Evolutionary conservation across 148 eudicot genomes (phyloP).

Genomic region (Dianthus caryophyllus): DNA sequence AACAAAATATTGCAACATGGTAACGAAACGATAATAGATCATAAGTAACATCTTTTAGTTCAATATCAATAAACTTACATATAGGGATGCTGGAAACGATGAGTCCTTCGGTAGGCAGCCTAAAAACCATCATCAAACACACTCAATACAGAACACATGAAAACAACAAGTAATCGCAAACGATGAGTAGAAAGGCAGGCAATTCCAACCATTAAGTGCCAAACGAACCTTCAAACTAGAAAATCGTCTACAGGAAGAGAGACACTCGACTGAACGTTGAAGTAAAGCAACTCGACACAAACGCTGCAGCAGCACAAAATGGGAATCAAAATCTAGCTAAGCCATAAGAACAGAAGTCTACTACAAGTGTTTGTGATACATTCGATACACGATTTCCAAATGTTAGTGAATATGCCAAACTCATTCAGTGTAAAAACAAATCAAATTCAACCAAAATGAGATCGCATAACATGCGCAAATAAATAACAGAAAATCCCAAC

Average conservation of each 20-base stretch:
- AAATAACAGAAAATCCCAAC: neutral
- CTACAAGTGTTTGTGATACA: no score
- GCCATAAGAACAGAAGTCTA: neutral
- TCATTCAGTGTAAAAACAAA: neutral
- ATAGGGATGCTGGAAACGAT: constrained; percentile 30
- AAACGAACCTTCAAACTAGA: constrained; percentile 48
- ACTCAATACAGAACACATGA: neutral
- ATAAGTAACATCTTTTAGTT: no score
- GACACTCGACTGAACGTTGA: constrained; percentile 34
- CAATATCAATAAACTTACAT: neutral
- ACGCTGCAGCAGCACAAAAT: constrained; percentile 24
- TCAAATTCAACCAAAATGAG: neutral
- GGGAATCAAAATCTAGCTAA: constrained; percentile 3
- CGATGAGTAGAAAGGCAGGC: neutral
- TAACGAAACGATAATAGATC: neutral
- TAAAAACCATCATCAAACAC: constrained; percentile 25
- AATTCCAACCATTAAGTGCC: neutral
- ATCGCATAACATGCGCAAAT: neutral
- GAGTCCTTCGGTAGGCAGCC: constrained; percentile 40
- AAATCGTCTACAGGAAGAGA: constrained; percentile 36
- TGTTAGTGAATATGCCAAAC: neutral
- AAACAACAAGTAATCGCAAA: neutral
- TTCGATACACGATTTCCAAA: neutral
- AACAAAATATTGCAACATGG: neutral
- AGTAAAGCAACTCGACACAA: constrained; percentile 28